phyloP scores from a whole-genome alignment of 1,284 basidiomycete species.

The Sporisorium iseilematis-ciliati region DNA sequence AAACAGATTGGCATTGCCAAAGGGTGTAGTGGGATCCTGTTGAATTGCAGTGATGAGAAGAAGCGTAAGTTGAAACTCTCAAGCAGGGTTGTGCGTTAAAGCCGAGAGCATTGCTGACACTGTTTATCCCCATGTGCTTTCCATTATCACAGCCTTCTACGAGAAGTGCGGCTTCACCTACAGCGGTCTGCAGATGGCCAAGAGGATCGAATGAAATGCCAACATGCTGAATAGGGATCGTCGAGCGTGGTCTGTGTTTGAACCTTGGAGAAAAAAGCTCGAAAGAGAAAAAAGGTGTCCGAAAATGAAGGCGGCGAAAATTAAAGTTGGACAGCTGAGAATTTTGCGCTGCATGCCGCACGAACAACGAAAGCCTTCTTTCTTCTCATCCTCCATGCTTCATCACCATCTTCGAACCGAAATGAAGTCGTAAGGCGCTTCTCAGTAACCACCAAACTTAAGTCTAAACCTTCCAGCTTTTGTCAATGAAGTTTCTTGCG shows the following conservation, averaged over 20 bases:
- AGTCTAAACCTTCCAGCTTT: too few species aligned
- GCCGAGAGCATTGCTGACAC: background rate
- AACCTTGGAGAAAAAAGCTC: background rate
- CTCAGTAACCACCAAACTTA: background rate
- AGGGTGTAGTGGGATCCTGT: conserved; percentile 93
- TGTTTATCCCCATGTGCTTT: background rate
- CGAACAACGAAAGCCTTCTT: background rate
- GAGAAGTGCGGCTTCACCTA: conserved; percentile 83
- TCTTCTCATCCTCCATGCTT: background rate
- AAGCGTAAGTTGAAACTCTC: conserved; percentile 77
- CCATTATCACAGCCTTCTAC: conserved; percentile 81
- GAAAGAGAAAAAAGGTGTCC: conserved; percentile 1
- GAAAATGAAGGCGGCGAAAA: conserved; percentile 15
- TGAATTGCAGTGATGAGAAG: conserved; percentile 92
- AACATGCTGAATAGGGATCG: background rate
- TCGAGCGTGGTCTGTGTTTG: background rate
- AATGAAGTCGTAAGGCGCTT: conserved; percentile 9
- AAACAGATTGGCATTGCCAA: conserved; percentile 78
- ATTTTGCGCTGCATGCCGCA: background rate
- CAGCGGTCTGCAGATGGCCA: conserved; percentile 64
- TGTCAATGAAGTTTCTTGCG: conserved; percentile 11
- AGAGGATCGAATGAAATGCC: conserved; percentile 24
- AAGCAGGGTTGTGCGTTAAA: background rate
- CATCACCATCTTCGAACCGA: conserved; percentile 9
- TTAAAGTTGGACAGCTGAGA: background rate